A percentile compares a stretch with the other conserved stretches of the same genome.
phyloP scores from a whole-genome alignment of 768 basidiomycete genomes.

The Trametes coccinea region DNA sequence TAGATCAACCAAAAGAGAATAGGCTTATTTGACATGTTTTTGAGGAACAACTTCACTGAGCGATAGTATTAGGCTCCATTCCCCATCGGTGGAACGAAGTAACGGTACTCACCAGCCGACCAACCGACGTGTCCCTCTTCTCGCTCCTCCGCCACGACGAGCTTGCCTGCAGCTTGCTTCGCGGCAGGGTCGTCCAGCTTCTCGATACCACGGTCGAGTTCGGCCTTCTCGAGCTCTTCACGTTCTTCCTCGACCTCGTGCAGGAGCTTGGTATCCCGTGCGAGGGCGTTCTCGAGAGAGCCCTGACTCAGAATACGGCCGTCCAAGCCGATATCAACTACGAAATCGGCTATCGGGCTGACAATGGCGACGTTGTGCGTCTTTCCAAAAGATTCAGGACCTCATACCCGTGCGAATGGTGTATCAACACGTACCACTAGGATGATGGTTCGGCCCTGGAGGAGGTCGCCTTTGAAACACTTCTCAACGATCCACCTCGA shows the following conservation, averaged over 20 bases:
- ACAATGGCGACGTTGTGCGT: slow-evolving; percentile 54
- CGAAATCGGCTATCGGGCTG: slow-evolving; percentile 50
- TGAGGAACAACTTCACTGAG: slow-evolving; percentile 10
- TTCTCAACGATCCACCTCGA: slow-evolving; percentile 49
- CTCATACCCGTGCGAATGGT: too few relatives aligned
- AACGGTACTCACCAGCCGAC: slow-evolving; percentile 33
- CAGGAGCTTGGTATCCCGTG: slow-evolving; percentile 36
- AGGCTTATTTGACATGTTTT: slow-evolving; percentile 5
- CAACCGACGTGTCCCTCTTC: slow-evolving; percentile 59
- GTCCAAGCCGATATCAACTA: slow-evolving; percentile 52
- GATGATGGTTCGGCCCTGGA: slow-evolving; percentile 46
- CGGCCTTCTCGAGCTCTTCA: slow-evolving; percentile 23
- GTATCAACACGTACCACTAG: slow-evolving; percentile 39
- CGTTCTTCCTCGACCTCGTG: slow-evolving; percentile 27
- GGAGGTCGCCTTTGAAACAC: slow-evolving; percentile 44
- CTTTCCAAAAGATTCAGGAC: slow-evolving; percentile 22
- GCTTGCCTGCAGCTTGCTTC: slow-evolving; percentile 47
- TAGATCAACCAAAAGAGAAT: slow-evolving; percentile 9
- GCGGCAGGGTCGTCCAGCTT: slow-evolving; percentile 13
- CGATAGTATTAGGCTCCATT: background rate
- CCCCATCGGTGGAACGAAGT: too few relatives aligned
- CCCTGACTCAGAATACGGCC: slow-evolving; percentile 51
- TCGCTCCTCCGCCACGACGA: slow-evolving; percentile 66
- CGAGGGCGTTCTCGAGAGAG: slow-evolving; percentile 46
- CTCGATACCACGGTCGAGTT: slow-evolving; percentile 27